Evolutionary conservation across 2,329 filamentous ascomycete species (phyloP), one percentile per base, ranked within the genome.

Genomic region (Orbilia blumenaviensis): DNA sequence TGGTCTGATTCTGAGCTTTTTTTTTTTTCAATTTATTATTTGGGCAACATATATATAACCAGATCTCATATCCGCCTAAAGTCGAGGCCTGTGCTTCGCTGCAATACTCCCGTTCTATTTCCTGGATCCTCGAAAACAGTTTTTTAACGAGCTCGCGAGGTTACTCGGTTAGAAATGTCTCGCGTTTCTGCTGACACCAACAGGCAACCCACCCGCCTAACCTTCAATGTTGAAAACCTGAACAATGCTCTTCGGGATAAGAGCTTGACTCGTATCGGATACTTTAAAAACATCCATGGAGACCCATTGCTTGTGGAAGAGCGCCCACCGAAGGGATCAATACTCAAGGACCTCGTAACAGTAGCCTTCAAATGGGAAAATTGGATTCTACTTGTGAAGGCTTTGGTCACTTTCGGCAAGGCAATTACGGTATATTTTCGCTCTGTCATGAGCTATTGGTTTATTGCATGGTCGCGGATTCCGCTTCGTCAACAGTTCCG

Each of bases 261-360:
- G 10, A 54, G 54, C 18, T 44, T 36, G n/a, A 68, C 50, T 16
- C 63, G 71, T 29, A 48, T 56, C n/a, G 56, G 63, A 1, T 67
- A 75, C 14, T 75, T 63, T 41, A 67, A 68, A 32, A 48, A 75
- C 21, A 61, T 68, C 21, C 71, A 75, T 42, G 71, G 71, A 12
- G 71, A 75, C 21, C 71, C 71, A n/a, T 29, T 75, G n/a, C 48
- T 75, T 29, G 9, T 64, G 14, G 71, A 75, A 25, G 61, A 63
- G 21, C 71, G 71, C 21, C 63, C 71, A 23, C 63, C 71, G 14
- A 56, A 58, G 10, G 71, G 71, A 10, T 32, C 63, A 0, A 36
- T 66, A 7, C 25, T 61, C 8, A 68, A 60, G n/a, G 71, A 75
- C 44, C n/a, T 75, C 2, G 38, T 54, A 9, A 67, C 23, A 6